Evolutionary conservation across 1,284 basidiomycete species (phyloP).

Genomic region (Boletus chippewaensis): DNA sequence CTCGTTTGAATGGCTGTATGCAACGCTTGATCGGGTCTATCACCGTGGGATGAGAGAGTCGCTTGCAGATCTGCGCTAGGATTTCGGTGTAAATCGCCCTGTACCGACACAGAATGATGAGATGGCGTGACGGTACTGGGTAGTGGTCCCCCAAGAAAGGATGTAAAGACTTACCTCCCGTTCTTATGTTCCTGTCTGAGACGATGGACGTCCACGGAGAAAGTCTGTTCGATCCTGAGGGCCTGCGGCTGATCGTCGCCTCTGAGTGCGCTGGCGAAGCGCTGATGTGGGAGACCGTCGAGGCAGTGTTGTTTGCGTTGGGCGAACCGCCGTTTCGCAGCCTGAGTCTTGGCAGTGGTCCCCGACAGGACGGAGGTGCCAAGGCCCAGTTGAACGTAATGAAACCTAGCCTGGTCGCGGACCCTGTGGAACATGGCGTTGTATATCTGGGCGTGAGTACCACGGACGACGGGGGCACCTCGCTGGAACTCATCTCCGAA

Average conservation of each 20-base stretch:
- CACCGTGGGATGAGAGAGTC: neutral
- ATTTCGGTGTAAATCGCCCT: no score
- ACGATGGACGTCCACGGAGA: neutral
- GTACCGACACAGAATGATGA: no score
- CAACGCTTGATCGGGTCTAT: neutral
- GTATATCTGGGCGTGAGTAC: constrained; percentile 1
- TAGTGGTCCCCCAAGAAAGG: no score
- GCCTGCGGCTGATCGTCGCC: constrained; percentile 1
- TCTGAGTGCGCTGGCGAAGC: neutral
- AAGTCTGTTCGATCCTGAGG: constrained; percentile 2
- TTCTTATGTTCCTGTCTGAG: neutral
- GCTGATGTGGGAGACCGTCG: neutral
- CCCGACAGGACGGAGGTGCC: neutral
- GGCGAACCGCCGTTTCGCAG: neutral
- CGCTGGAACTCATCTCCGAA: neutral
- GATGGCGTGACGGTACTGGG: no score
- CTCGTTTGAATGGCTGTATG: neutral
- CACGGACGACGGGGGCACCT: neutral
- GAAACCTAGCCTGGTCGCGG: constrained; percentile 1
- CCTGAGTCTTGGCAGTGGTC: neutral
- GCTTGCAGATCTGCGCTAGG: neutral
- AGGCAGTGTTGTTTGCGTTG: neutral
- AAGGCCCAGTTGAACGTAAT: constrained; percentile 7
- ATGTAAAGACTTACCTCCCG: neutral
- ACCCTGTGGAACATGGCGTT: neutral